phyloP scores from a whole-genome alignment of 179 eudicot species.

The Silene vulgaris region DNA sequence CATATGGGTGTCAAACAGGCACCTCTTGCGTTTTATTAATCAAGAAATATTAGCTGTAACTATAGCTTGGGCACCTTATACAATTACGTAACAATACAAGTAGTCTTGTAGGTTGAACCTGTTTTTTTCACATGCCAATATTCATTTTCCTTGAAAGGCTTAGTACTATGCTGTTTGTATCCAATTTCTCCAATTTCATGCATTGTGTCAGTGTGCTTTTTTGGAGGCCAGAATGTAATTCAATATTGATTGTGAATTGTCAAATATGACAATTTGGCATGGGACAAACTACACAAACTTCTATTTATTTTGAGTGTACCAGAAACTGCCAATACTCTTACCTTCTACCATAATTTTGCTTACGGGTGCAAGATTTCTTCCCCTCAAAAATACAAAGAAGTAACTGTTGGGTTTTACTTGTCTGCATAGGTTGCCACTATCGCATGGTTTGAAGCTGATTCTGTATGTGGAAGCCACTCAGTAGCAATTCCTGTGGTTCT shows the following conservation, averaged over 20 bases:
- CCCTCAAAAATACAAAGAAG: not conserved
- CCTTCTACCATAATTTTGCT: not conserved
- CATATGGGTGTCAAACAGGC: no score
- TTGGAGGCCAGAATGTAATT: no score
- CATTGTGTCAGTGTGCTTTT: no score
- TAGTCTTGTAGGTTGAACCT: no score
- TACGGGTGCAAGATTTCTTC: not conserved
- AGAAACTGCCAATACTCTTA: not conserved
- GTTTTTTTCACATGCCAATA: no score
- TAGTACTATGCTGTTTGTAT: no score
- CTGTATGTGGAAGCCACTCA: constrained; percentile 96
- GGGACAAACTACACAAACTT: no score
- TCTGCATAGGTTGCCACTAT: constrained; percentile 81
- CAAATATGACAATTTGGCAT: no score
- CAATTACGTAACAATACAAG: not conserved
- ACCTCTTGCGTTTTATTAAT: not conserved
- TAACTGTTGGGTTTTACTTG: constrained; percentile 1
- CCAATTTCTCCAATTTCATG: no score
- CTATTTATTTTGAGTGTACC: no score
- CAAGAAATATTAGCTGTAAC: not conserved
- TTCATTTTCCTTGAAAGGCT: no score
- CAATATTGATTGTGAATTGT: no score
- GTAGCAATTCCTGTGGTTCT: constrained; percentile 86
- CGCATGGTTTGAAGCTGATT: constrained; percentile 99
- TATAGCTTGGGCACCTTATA: not conserved